Percentiles rank a stretch among this genome's conserved stretches.
Evolutionary conservation across 768 basidiomycete species (phyloP).

Genomic region (Mycena chlorophos): DNA sequence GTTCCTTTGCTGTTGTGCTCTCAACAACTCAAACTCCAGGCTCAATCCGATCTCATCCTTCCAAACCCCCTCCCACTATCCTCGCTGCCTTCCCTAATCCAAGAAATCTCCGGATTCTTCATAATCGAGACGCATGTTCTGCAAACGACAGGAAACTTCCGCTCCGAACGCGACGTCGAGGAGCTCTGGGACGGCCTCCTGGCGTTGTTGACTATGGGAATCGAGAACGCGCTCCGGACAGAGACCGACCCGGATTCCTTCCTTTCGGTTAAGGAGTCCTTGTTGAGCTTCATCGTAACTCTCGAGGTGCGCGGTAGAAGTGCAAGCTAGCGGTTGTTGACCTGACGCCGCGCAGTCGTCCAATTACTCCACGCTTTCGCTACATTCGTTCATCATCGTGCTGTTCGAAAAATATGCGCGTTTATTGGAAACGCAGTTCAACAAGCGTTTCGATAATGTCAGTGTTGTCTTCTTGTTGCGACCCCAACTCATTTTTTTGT

Average conservation of each 20-base stretch:
- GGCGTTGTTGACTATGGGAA: constrained; percentile 65
- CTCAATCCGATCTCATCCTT: constrained; percentile 95
- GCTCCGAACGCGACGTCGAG: constrained; percentile 89
- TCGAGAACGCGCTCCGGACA: constrained; percentile 68
- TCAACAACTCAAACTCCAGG: constrained; percentile 47
- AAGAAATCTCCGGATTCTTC: constrained; percentile 97
- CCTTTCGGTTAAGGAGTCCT: constrained; percentile 77
- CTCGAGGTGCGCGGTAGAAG: constrained; percentile 65
- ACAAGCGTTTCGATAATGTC: constrained; percentile 78
- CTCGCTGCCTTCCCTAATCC: constrained; percentile 73
- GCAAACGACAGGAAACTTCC: constrained; percentile 83
- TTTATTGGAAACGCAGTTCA: constrained; percentile 80
- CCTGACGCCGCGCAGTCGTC: constrained; percentile 67
- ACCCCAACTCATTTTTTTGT: constrained; percentile 3
- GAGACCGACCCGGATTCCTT: constrained; percentile 84
- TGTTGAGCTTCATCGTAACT: constrained; percentile 87
- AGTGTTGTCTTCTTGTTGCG: constrained; percentile 23
- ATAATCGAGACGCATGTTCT: constrained; percentile 94
- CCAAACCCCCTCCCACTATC: constrained; percentile 67
- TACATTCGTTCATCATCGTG: constrained; percentile 82
- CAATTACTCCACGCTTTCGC: constrained; percentile 78
- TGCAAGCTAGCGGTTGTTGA: constrained; percentile 2
- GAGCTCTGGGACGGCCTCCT: constrained; percentile 93
- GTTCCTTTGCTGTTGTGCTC: not conserved
- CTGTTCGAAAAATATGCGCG: constrained; percentile 89